Conservation (phyloP, 2,329 filamentous ascomycete species). For the Penicillium psychrosexuale region DNA sequence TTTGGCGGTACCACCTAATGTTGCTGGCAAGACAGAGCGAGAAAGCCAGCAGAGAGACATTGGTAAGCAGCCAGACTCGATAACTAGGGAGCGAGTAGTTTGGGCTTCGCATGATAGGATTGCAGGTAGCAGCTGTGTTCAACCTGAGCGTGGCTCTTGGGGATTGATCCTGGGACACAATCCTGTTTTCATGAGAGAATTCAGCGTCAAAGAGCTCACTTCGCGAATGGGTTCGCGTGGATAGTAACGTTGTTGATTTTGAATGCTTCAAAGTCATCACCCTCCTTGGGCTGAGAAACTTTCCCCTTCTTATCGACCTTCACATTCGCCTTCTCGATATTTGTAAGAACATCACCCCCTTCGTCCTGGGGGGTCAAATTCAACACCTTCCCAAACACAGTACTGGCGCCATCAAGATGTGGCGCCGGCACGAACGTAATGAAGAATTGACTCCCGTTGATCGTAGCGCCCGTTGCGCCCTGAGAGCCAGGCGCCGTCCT, state of each 20-base stretch:
- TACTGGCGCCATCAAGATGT: slow-evolving; percentile 65
- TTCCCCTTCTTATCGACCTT: slow-evolving; percentile 62
- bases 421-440: slow-evolving; percentile 59
- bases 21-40: background rate
- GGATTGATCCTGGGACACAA: background rate
- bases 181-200: background rate
- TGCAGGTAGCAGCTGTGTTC: slow-evolving; percentile 2
- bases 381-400: slow-evolving; percentile 62
- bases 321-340: slow-evolving; percentile 58
- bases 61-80: background rate
- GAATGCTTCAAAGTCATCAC: slow-evolving; percentile 48
- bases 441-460: slow-evolving; percentile 63
- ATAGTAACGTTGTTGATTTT: slow-evolving; percentile 57
- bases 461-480: slow-evolving; percentile 35
- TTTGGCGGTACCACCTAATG: background rate
- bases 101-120: background rate
- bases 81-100: too few relatives aligned
- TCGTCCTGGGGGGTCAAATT: slow-evolving; percentile 44
- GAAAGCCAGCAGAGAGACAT: background rate
- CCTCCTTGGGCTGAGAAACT: slow-evolving; percentile 47
- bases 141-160: background rate
- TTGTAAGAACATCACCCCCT: slow-evolving; percentile 44
- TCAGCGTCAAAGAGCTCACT: slow-evolving; percentile 33
- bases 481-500: slow-evolving; percentile 47
- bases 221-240: slow-evolving; percentile 64